Evolutionary conservation across 768 basidiomycete species (phyloP).

Genomic region (Mycena chlorophos): DNA sequence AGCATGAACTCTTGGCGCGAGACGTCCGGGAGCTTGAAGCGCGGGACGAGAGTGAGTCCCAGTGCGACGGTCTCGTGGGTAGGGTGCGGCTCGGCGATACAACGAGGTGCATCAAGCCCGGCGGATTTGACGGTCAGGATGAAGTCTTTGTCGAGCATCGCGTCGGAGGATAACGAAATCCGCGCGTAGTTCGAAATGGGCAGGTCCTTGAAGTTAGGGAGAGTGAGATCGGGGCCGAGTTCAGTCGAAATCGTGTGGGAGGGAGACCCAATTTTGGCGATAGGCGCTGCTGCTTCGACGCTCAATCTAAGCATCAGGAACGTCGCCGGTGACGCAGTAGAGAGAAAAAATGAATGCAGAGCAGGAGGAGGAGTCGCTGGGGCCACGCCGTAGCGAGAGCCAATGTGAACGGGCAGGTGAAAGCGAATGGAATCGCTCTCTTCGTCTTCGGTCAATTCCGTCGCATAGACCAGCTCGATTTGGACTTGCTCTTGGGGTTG

Average conservation of each 20-base stretch:
- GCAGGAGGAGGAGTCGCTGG: slow-evolving; percentile 1
- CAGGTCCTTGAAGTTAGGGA: slow-evolving; percentile 21
- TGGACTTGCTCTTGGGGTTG: slow-evolving; percentile 10
- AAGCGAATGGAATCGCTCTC: slow-evolving; percentile 18
- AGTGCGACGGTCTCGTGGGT: slow-evolving; percentile 32
- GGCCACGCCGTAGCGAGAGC: slow-evolving; percentile 22
- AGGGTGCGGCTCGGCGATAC: slow-evolving; percentile 38
- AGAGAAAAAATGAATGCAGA: not conserved
- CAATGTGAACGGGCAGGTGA: slow-evolving; percentile 18
- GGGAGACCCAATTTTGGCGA: slow-evolving; percentile 17
- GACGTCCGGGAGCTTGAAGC: slow-evolving; percentile 37
- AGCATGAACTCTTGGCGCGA: slow-evolving; percentile 47
- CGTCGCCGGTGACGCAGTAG: not conserved
- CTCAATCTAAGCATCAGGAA: slow-evolving; percentile 13
- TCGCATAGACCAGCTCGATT: slow-evolving; percentile 18
- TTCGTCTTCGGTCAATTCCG: slow-evolving; percentile 18
- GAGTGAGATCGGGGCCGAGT: slow-evolving; percentile 17
- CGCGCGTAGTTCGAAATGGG: slow-evolving; percentile 19
- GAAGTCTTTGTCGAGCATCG: slow-evolving; percentile 37
- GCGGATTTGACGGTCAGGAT: slow-evolving; percentile 41
- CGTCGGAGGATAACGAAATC: slow-evolving; percentile 15
- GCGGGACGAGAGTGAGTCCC: slow-evolving; percentile 44
- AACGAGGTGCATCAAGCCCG: slow-evolving; percentile 43
- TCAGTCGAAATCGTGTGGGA: slow-evolving; percentile 23
- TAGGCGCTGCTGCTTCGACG: slow-evolving; percentile 17